A percentile compares a stretch with the other conserved stretches of the same genome.
Evolutionary conservation across 1,284 basidiomycete species (phyloP).

Genomic region (Cryptococcus sp.): DNA sequence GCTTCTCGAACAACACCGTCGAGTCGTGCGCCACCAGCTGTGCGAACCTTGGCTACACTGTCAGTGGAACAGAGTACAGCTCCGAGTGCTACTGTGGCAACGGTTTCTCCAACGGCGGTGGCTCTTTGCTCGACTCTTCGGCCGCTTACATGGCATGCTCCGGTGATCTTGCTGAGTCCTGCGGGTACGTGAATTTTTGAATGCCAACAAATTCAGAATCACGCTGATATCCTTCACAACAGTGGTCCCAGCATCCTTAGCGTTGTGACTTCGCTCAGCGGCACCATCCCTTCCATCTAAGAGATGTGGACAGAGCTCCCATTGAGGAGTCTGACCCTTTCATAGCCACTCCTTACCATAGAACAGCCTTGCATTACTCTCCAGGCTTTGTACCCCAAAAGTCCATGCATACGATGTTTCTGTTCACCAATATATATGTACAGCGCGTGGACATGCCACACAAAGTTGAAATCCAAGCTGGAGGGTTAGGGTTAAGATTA

Average conservation of each 20-base stretch:
- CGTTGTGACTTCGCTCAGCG: constrained; percentile 11
- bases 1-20: constrained; percentile 25
- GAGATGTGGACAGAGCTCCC: neutral
- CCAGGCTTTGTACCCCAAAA: neutral
- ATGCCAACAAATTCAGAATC: neutral
- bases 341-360: neutral
- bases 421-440: neutral
- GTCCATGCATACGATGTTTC: neutral
- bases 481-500: neutral
- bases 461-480: too few relatives aligned
- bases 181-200: constrained; percentile 4
- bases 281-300: constrained; percentile 19
- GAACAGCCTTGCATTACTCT: neutral
- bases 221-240: neutral
- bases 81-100: constrained; percentile 31
- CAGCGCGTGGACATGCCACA: neutral
- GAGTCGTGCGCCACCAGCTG: constrained; percentile 23
- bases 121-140: constrained; percentile 10
- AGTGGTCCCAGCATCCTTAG: constrained; percentile 20
- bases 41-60: constrained; percentile 22
- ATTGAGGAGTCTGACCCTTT: neutral
- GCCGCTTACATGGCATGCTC: constrained; percentile 21
- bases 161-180: constrained; percentile 16
- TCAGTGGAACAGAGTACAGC: constrained; percentile 25
- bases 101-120: constrained; percentile 21